Conservation (phyloP, 495 filamentous ascomycete species). For the Annulohypoxylon maeteangense region DNA sequence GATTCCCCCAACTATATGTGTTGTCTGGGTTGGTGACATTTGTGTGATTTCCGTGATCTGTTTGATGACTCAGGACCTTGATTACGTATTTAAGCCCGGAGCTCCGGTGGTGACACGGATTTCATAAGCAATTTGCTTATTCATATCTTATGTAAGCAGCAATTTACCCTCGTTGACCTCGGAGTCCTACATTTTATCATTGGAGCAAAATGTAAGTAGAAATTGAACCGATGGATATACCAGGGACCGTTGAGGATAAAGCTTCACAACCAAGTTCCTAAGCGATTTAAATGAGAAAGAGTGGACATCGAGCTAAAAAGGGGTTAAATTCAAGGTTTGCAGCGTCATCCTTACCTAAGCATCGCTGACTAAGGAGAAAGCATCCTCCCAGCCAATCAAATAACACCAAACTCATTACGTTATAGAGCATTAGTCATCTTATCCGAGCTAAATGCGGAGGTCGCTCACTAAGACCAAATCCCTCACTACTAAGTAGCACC, state of each 20-base stretch:
- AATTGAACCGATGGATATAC: too few relatives aligned
- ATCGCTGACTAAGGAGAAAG: neutral
- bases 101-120: neutral
- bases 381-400: constrained; percentile 7
- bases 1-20: neutral
- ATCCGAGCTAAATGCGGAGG: constrained; percentile 17
- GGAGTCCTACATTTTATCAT: too few relatives aligned
- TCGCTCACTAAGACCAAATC: neutral
- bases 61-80: too few relatives aligned
- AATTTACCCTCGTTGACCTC: neutral
- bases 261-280: too few relatives aligned
- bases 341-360: neutral
- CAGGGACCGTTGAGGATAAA: too few relatives aligned
- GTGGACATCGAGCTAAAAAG: neutral
- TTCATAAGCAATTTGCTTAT: neutral
- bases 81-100: neutral
- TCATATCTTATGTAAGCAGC: neutral
- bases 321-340: neutral
- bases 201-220: too few relatives aligned
- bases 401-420: neutral
- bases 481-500: neutral
- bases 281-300: too few relatives aligned
- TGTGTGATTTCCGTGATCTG: too few relatives aligned
- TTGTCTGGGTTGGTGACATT: neutral
- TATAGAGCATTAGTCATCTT: neutral